Evolutionary conservation across 1,284 basidiomycete species (phyloP), one percentile per base, ranked within the genome.

Genomic region (Puccinia hordei): DNA sequence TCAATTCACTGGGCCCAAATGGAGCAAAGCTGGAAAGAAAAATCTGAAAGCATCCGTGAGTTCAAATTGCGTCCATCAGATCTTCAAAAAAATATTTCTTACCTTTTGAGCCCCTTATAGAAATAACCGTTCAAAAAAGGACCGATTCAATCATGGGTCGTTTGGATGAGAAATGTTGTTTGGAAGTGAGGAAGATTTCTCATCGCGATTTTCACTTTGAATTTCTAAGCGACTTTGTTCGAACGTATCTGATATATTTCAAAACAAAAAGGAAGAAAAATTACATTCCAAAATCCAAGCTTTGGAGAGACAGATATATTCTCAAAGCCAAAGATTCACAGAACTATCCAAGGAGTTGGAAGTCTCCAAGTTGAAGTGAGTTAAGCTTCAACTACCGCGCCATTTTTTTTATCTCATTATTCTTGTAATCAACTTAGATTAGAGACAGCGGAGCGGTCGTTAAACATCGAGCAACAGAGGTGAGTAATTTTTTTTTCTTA

Each of bases 161-260:
- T 22, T 68, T 68, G 66, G 46, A 68, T 51, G 66, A 68, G 19
- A 68, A 68, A 68, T 68, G 10, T 68, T 68, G 19, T 49, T 49
- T 51, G 5, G 66, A 68, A 68, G 66, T 68, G 44, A 68, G 44
- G 12, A 63, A 35, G 59, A 33, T 38, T 63, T 27, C 27, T 38
- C 15, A 27, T 63, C 3, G 59, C 5, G 3, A 9, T 63, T 38
- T 63, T 63, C 33, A 1, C 19, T 38, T n/a, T 13, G 4, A 19
- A 63, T 30, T 35, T 38, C 33, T 6, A 9, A 8, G 13, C 12
- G 2, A 38, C 33, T 63, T 6, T 22, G 13, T 38, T 33, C 30
- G 15, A 22, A 12, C 10, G 13, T n/a, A 63, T 59, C 33, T 49
- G n/a, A n/a, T n/a, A n/a, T 22, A 49, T 12, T 38, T 44, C n/a